Percentiles rank a stretch among this genome's conserved stretches.
Conservation (phyloP, 495 filamentous ascomycete species). For the Terfezia boudieri region DNA sequence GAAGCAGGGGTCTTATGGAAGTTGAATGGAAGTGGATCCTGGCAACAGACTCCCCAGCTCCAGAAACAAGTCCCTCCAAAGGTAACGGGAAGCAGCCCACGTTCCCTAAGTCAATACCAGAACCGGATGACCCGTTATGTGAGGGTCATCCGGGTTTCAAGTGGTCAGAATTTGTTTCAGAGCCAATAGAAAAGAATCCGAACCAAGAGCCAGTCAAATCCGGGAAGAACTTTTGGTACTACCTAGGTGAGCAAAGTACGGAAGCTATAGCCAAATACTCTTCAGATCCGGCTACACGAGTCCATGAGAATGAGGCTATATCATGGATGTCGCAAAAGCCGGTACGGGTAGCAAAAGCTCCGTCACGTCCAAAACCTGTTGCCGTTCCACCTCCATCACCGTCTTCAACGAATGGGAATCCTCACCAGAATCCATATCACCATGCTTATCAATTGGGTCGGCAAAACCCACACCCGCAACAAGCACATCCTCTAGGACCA, state of each 20-base stretch:
- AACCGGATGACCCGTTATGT: too few relatives aligned
- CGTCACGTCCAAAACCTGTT: not conserved
- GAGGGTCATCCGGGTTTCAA: constrained; percentile 23
- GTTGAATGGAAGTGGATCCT: constrained; percentile 62
- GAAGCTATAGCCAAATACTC: constrained; percentile 87
- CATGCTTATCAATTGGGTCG: not conserved
- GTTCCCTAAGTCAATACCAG: not conserved
- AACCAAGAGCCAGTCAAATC: constrained; percentile 42
- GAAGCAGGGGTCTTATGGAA: constrained; percentile 37
- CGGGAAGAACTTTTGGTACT: constrained; percentile 64
- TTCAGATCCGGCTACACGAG: constrained; percentile 40
- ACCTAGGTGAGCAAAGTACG: constrained; percentile 66
- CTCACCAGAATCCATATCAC: not conserved
- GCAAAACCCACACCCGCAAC: constrained; percentile 11
- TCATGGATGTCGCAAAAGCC: constrained; percentile 17
- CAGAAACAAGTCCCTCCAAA: not conserved
- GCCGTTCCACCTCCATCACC: not conserved
- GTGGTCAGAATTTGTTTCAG: constrained; percentile 58
- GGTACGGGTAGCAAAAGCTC: constrained; percentile 12
- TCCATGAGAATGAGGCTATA: constrained; percentile 36
- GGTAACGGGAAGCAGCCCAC: not conserved
- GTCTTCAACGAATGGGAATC: not conserved
- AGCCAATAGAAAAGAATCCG: constrained; percentile 18
- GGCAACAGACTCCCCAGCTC: not conserved
- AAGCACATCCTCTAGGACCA: constrained; percentile 20